phyloP scores from a whole-genome alignment of 805 yeast genomes.

The Ogataea paradorogensis region DNA sequence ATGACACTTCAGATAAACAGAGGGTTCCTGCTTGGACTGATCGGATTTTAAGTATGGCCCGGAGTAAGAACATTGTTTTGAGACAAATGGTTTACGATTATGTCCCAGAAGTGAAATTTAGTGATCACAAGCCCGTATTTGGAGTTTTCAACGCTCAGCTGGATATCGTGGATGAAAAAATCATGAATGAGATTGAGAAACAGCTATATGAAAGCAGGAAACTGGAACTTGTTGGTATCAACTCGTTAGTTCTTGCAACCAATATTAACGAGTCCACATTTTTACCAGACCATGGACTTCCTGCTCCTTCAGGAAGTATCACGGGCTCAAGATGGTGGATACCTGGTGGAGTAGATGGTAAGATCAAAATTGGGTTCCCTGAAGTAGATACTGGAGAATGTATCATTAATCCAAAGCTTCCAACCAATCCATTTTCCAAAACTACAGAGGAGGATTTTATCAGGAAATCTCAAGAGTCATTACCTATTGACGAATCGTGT shows the following conservation, averaged over 20 bases:
- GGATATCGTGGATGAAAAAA: slow-evolving; percentile 59
- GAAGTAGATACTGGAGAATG: slow-evolving; percentile 42
- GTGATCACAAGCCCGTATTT: slow-evolving; percentile 90
- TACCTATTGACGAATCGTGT: neutral
- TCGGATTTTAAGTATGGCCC: slow-evolving; percentile 60
- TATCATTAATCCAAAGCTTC: slow-evolving; percentile 63
- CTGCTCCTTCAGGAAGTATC: slow-evolving; percentile 84
- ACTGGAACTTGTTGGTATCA: slow-evolving; percentile 40
- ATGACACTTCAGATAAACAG: slow-evolving; percentile 88
- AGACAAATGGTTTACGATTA: slow-evolving; percentile 60
- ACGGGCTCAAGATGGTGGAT: slow-evolving; percentile 82
- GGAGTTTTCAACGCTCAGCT: slow-evolving; percentile 66
- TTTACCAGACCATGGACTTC: slow-evolving; percentile 45
- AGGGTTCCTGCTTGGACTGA: slow-evolving; percentile 99
- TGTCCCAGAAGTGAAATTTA: slow-evolving; percentile 55
- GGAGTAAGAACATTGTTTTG: slow-evolving; percentile 55
- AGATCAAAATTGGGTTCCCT: slow-evolving; percentile 62
- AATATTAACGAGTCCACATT: slow-evolving; percentile 17
- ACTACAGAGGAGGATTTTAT: slow-evolving; percentile 55
- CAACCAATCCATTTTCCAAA: slow-evolving; percentile 69
- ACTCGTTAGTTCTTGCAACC: slow-evolving; percentile 28
- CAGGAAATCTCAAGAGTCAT: slow-evolving; percentile 7
- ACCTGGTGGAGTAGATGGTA: slow-evolving; percentile 48
- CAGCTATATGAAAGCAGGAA: slow-evolving; percentile 53
- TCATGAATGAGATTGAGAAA: slow-evolving; percentile 48